Conservation (phyloP, 305 asterid species). For the Fraxinus platypoda region DNA sequence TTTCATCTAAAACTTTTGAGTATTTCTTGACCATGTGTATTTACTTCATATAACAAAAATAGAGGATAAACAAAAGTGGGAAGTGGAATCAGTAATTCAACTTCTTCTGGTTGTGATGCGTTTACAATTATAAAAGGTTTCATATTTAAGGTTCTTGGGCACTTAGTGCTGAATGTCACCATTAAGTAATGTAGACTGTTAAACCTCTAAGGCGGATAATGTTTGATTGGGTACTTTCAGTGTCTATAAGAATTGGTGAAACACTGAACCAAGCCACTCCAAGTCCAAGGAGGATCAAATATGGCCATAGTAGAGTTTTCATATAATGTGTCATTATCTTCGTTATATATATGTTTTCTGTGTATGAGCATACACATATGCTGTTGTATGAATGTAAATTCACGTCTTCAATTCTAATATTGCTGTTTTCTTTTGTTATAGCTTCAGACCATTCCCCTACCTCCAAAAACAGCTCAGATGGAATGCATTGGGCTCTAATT, state of each 20-base stretch:
- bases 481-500: slow-evolving; percentile 50
- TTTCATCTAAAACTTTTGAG: neutral
- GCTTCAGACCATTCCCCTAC: slow-evolving; percentile 38
- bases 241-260: neutral
- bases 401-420: neutral
- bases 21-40: neutral
- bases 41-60: neutral
- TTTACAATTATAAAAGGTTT: neutral
- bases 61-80: neutral
- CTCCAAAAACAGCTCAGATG: slow-evolving; percentile 25
- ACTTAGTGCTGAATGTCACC: neutral
- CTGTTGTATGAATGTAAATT: neutral
- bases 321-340: neutral
- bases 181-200: neutral
- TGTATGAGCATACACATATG: neutral
- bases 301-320: neutral
- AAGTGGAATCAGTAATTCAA: neutral
- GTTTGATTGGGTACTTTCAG: neutral
- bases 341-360: neutral
- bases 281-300: neutral
- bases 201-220: neutral
- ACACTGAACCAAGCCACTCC: neutral
- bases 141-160: neutral
- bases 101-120: neutral
- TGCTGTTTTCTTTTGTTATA: slow-evolving; percentile 20